Evolutionary conservation across 2,329 filamentous ascomycete genomes (phyloP), one percentile per base, ranked within the genome.

Genomic region (Fonsecaea nubica): DNA sequence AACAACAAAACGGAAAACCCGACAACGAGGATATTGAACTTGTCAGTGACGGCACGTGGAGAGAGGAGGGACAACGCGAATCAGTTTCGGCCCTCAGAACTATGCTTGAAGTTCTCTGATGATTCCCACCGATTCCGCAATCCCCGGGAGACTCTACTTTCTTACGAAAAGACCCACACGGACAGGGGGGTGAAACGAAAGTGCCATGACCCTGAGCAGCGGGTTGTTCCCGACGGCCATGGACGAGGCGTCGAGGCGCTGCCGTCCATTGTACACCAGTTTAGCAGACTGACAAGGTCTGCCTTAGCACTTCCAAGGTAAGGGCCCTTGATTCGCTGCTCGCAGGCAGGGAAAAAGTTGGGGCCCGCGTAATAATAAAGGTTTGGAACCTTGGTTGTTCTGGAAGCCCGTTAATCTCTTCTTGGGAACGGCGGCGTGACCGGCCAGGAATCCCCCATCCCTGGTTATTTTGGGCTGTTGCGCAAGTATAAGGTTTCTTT

Each of bases 131-230:
- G 42, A 52, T 60, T 65, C 64, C 67, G 67, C 58, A 63, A 65
- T 54, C 62, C 67, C 64, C 61, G 65, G 63, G 58, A 42, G 42
- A 36, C 45, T 32, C 57, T 69, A 69, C 62, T 69, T 63, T 69
- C 68, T 69, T 63, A 69, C 68, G 54, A 45, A 58, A 58, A 48
- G 53, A 53, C 53, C 65, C 68, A 67, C 65, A 55, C 18, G 42
- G 15, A 56, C 63, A 68, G 68, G 68, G 36, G 68, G 68, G 53
- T 68, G 68, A 70, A 70, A 70, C 68, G 62, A 59, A 64, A 62
- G 62, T 69, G 58, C 67, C 64, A 58, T 33, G 64, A 63, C 54
- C 57, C 50, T 61, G 54, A 36, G 40, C 64, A 35, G 56, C 65
- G 65, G 65, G 40, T 60, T 58, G 52, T 69, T 67, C 58, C 67